Base-by-base conservation (phyloP, 805 yeast genomes). In the Candida nonsorbophila region DNA sequence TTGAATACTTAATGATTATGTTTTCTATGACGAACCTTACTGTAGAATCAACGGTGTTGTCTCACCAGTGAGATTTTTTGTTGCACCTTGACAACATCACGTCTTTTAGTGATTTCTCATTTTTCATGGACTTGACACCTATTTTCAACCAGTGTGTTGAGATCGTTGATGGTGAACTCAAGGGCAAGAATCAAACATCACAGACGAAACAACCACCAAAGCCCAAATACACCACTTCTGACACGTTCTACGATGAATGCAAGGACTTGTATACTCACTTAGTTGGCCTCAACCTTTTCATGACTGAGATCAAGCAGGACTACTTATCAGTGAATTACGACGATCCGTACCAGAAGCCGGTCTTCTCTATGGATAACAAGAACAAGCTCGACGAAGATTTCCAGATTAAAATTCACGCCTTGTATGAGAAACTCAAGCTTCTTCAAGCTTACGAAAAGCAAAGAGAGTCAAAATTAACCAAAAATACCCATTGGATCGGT, bases 371-470 rank as follows among this genome's bases (percentile, higher is more conserved):
- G 17, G 60, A 53, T 7, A 79, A 75, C 22, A 72, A 75, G 41
- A 74, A 74, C 36, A 62, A 65, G 20, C 62, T 77, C 14, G 83
- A 77, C 39, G 69, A 73, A 27, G 76, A 74, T 34, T 60, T 74
- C 24, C 65, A 74, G 33, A 42, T 67, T 14, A 71, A 73, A 44
- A 41, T 77, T 25, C 78, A 73, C 39, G 65, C 66, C 33, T 58
- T 73, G 38, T 66, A 66, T 36, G 72, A 70, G 33, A 68, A 74
- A 43, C 59, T 74, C 26, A 70, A 68, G 34, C 47, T 60, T 30
- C 46, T 74, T 28, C 75, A 70, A 33, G 53, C 58, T 3, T 75
- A 79, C 39, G 84, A 80, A 45, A 39, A 44, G 4, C 62, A 68
- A 32, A 55, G 83, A 36, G 55, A 47, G 27, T 36, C 49, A 34